Conservation (phyloP, 345 rosid genomes). For the Pugionium dolabratum region DNA sequence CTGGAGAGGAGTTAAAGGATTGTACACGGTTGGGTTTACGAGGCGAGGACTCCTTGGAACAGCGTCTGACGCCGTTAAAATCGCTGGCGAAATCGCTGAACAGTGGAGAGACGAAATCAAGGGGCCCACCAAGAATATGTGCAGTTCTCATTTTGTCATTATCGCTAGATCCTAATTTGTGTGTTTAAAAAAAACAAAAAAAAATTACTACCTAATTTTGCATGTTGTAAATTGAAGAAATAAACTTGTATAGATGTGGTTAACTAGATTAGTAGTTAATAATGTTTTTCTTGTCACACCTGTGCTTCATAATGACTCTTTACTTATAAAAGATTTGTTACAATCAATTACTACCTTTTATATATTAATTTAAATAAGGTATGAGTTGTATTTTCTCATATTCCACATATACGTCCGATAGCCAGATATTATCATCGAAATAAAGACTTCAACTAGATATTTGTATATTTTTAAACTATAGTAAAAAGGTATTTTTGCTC, state of each 20-base stretch:
- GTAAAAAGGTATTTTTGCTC: background rate
- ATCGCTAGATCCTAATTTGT: constrained; percentile 35
- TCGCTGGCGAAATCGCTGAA: constrained; percentile 61
- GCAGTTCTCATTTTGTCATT: constrained; percentile 51
- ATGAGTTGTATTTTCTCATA: background rate
- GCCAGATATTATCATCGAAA: background rate
- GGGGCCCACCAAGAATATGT: constrained; percentile 33
- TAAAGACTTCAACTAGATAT: no score
- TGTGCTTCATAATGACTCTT: background rate
- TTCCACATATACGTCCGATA: background rate
- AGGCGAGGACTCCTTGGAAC: constrained; percentile 81
- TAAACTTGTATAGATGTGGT: constrained; percentile 32
- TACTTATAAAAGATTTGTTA: no score
- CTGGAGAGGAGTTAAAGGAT: constrained; percentile 77
- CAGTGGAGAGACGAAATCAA: constrained; percentile 50
- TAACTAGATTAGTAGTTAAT: constrained; percentile 4
- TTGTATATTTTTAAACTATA: no score
- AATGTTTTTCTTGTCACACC: background rate
- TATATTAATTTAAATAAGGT: no score
- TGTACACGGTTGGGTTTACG: constrained; percentile 88
- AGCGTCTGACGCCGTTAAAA: constrained; percentile 66
- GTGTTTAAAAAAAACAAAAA: background rate
- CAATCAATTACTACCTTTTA: no score
- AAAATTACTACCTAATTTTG: constrained; percentile 31
- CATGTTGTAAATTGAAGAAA: constrained; percentile 33